phyloP scores from a whole-genome alignment of 2,329 filamentous ascomycete genomes.

The Cercospora nicotianae region DNA sequence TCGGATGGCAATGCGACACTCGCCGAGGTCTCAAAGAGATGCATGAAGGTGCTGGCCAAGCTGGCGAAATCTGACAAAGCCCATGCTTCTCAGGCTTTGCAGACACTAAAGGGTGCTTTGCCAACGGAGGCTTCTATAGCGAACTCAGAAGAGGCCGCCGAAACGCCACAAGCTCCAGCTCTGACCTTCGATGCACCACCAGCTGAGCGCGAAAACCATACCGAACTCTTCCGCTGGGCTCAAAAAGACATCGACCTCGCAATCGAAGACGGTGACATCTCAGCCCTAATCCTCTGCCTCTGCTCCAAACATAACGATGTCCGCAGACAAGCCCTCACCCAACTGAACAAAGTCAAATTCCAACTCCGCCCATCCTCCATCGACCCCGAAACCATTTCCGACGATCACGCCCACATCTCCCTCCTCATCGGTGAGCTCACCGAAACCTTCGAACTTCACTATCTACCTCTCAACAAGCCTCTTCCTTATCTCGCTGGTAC shows the following conservation, averaged over 20 bases:
- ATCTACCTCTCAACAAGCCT: slow-evolving; percentile 44
- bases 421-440: slow-evolving; percentile 76
- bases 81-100: not conserved
- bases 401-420: slow-evolving; percentile 75
- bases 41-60: slow-evolving; percentile 11
- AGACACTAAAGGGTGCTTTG: not conserved
- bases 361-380: slow-evolving; percentile 49
- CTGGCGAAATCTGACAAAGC: not conserved
- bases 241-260: slow-evolving; percentile 76
- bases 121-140: not conserved
- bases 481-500: slow-evolving; percentile 73
- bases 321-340: slow-evolving; percentile 72
- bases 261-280: slow-evolving; percentile 73
- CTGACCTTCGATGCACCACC: slow-evolving; percentile 41
- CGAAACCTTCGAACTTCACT: slow-evolving; percentile 62
- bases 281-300: slow-evolving; percentile 70
- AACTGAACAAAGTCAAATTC: slow-evolving; percentile 62
- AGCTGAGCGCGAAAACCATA: slow-evolving; percentile 46
- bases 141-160: not conserved
- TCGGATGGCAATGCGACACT: slow-evolving; percentile 16
- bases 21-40: not conserved
- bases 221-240: slow-evolving; percentile 62
- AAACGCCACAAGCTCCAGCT: not conserved
- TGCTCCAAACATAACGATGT: slow-evolving; percentile 74
- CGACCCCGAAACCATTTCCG: slow-evolving; percentile 58